Base-by-base conservation (phyloP, 257 asterid species). In the Perilla frutescens region DNA sequence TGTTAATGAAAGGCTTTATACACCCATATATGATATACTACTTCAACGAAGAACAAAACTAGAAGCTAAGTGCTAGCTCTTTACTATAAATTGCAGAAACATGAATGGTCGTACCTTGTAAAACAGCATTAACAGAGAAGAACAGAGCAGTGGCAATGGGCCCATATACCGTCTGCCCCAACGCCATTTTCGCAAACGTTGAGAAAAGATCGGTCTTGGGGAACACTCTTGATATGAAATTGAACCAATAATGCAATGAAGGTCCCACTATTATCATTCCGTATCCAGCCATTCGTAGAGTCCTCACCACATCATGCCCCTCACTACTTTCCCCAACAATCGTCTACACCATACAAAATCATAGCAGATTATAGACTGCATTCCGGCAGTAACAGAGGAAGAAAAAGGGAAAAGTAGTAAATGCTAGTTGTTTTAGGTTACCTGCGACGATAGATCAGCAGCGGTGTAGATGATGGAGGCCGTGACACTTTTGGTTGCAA, bases 391-490 rank as follows among this genome's bases (percentile, higher is more conserved):
- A 44, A 4, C 51, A 4, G 13, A 49, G 55, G 26, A 14, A 67
- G 8, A 37, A 36, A 4, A 39, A 2, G 5, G 20, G 44, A 0
- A 14, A 36, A 0, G 20, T 5, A 34, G 6, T 37, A 39, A 37
- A 2, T 31, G 26, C 3, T 15, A 29, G n/a, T 14, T 1, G 5
- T 0, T 0, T 60, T 9, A 36, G 70, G 20, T 47, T 56, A 90
- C 96, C 96, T 92, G 98, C 0, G 96, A 84, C 31, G 97, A 87
- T 20, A 87, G 75, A 84, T 93, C 98, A 37, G 98, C 96, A 40
- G 89, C 96, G 20, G 88, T 75, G 81, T 89, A 86, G 74, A 90
- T 93, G 62, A 87, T 56, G 60, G 90, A 87, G 44, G 90, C 81
- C 31, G 97, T 89, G 45, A 89, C 13, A 82, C 90, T 86, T 74